A percentile compares a stretch with the other conserved stretches of the same genome.
These are phyloP conservation scores for Venturia nashicola DNA, from an alignment of 2,329 filamentous ascomycete species.

Conservation along the genomic window DNA sequence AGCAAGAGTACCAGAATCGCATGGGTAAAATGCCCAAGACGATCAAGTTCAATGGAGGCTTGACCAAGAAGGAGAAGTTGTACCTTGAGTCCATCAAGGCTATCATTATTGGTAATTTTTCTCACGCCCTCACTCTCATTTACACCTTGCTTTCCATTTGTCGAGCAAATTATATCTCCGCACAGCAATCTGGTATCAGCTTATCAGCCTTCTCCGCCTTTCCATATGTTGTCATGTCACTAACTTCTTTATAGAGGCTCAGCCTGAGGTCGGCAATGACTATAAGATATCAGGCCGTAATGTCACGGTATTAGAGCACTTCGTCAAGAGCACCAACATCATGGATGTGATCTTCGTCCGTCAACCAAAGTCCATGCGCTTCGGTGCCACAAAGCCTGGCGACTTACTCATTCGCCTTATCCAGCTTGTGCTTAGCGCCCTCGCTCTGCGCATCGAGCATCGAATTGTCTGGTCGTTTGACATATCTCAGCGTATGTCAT, in stretches of 20 bases:
- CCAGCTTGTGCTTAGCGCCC: conserved; percentile 18
- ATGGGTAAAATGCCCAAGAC: conserved; percentile 16
- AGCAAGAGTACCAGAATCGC: conserved; percentile 24
- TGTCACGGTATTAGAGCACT: neutral
- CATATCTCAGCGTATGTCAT: conserved; percentile 33
- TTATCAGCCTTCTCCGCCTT: neutral
- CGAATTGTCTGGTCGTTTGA: conserved; percentile 26
- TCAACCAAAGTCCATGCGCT: neutral
- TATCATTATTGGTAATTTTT: conserved; percentile 2
- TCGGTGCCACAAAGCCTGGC: neutral
- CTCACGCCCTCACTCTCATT: neutral
- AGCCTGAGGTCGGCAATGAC: neutral
- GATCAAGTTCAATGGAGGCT: conserved; percentile 16
- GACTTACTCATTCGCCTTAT: conserved; percentile 15
- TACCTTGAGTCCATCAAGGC: neutral
- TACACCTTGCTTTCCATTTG: neutral
- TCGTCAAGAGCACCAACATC: conserved; percentile 10
- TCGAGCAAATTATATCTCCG: neutral
- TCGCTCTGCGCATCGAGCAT: conserved; percentile 14
- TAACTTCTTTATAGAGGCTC: neutral
- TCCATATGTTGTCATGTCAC: neutral
- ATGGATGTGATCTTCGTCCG: conserved; percentile 10
- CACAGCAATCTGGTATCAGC: neutral
- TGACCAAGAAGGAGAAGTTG: conserved; percentile 18
- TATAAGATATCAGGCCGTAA: neutral